Base-by-base conservation (phyloP, 768 basidiomycete species). In the Cubamyces lactineus region DNA sequence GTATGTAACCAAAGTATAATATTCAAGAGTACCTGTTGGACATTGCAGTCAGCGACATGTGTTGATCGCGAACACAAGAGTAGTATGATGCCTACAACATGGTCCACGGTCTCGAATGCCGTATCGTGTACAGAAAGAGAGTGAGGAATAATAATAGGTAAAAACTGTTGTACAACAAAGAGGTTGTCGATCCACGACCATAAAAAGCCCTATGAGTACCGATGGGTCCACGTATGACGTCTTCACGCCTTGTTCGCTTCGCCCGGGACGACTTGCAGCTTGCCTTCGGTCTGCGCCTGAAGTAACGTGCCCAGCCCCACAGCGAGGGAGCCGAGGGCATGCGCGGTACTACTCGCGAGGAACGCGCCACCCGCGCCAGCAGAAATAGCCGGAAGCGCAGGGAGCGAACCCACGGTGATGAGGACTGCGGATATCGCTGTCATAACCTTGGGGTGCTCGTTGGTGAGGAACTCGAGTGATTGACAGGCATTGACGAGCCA, bases 401-500 rank as follows among this genome's bases (percentile, higher is more conserved):
- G 90, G 45, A 92, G 78, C 34, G 87, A 86, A 39, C 90, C 91
- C 34, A 87, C 87, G 2, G 89, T 90, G 70, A 92, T 89, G 61
- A 92, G 82, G 54, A 92, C 84, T 7, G 90, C 90, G 64, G 88
- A 88, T 54, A 91, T 72, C 38, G 89, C 82, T 63, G 83, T 86
- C 87, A 91, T 86, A 5, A 79, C 83, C 70, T 87, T 87, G 11
- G 91, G 91, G 67, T 92, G 89, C 66, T 92, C 91, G 62, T 79
- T 82, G 11, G 84, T 84, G 55, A 92, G 83, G 75, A 82, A 88
- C 56, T 91, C 88, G 62, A 92, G 80, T 11, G 91, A 90, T 50
- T 80, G 84, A 66, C 86, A 86, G 1, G 91, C 90, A 67, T 91
- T 91, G 58, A 92, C 70, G 17, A 92, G 80, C 90, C 90, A 92